Conservation (phyloP, 495 filamentous ascomycete species). For the Aspergillus indologenus region DNA sequence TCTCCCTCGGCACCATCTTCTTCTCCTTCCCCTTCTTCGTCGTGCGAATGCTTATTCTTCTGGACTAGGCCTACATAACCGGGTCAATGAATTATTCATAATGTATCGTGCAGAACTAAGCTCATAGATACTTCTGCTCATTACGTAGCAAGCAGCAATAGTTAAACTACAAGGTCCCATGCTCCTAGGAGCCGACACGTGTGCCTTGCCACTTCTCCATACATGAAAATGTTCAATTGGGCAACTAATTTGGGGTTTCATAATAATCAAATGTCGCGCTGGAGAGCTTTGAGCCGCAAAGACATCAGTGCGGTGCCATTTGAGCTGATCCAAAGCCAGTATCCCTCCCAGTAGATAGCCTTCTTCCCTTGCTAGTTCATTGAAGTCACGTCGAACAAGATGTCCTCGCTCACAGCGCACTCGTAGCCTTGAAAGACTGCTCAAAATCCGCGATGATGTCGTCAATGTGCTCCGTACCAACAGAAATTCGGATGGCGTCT, state of each 20-base stretch:
- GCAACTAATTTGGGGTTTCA: no score
- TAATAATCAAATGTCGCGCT: no score
- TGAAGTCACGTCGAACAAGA: neutral
- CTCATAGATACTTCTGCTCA: neutral
- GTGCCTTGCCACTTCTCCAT: no score
- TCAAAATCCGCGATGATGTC: slow-evolving; percentile 97
- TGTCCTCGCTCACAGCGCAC: slow-evolving; percentile 15
- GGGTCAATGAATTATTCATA: neutral
- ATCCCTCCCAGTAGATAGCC: neutral
- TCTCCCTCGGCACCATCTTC: neutral
- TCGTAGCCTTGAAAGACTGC: slow-evolving; percentile 74
- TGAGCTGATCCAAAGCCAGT: neutral
- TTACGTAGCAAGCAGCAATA: neutral
- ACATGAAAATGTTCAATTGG: no score
- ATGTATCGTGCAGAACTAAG: neutral
- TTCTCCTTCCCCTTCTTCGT: no score
- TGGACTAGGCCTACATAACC: neutral
- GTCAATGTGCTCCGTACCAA: slow-evolving; percentile 96
- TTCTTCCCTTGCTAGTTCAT: neutral
- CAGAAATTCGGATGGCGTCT: slow-evolving; percentile 93
- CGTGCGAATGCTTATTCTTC: neutral
- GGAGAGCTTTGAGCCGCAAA: no score
- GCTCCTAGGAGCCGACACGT: no score
- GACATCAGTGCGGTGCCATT: no score
- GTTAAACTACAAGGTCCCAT: neutral